phyloP scores from a whole-genome alignment of 352 stramenopile species.

The Pythium pyrilobum region DNA sequence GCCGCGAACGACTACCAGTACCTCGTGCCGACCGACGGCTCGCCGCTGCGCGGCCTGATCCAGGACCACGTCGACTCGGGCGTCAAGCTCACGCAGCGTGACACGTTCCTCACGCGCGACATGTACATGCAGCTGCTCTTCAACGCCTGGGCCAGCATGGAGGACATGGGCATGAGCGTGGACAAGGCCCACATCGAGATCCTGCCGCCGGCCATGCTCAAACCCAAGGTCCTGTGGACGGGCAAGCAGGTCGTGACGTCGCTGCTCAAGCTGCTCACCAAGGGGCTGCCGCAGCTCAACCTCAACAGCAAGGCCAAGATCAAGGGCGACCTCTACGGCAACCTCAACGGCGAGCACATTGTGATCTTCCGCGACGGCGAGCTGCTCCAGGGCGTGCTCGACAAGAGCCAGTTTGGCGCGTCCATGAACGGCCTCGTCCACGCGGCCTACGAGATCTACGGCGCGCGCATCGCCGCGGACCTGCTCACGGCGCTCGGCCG shows the following conservation, averaged over 20 bases:
- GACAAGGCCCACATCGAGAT: slow-evolving; percentile 92
- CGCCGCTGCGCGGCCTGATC: slow-evolving; percentile 97
- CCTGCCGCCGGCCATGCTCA: slow-evolving; percentile 96
- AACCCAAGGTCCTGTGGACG: slow-evolving; percentile 96
- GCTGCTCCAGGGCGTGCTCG: slow-evolving; percentile 95
- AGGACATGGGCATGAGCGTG: slow-evolving; percentile 87
- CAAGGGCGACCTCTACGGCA: slow-evolving; percentile 93
- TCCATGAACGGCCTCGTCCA: slow-evolving; percentile 98
- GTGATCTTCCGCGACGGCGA: slow-evolving; percentile 96
- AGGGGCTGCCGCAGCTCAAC: slow-evolving; percentile 87
- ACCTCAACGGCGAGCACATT: slow-evolving; percentile 93
- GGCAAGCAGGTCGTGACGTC: slow-evolving; percentile 99
- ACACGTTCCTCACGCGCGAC: slow-evolving; percentile 98
- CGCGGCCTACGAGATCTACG: slow-evolving; percentile 92
- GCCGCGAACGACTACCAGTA: slow-evolving; percentile 98
- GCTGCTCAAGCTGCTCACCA: slow-evolving; percentile 93
- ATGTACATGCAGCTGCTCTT: slow-evolving; percentile 99
- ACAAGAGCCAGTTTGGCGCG: slow-evolving; percentile 99
- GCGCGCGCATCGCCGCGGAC: slow-evolving; percentile 74
- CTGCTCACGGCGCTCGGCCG: slow-evolving; percentile 81
- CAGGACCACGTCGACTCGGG: slow-evolving; percentile 99
- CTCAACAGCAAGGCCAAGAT: slow-evolving; percentile 96
- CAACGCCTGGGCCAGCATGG: slow-evolving; percentile 94
- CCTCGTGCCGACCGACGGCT: slow-evolving; percentile 96
- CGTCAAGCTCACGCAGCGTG: slow-evolving; percentile 97